Evolutionary conservation across 1,139 yeast genomes (phyloP), one percentile per base, ranked within the genome.

Genomic region (Hyphopichia burtonii): DNA sequence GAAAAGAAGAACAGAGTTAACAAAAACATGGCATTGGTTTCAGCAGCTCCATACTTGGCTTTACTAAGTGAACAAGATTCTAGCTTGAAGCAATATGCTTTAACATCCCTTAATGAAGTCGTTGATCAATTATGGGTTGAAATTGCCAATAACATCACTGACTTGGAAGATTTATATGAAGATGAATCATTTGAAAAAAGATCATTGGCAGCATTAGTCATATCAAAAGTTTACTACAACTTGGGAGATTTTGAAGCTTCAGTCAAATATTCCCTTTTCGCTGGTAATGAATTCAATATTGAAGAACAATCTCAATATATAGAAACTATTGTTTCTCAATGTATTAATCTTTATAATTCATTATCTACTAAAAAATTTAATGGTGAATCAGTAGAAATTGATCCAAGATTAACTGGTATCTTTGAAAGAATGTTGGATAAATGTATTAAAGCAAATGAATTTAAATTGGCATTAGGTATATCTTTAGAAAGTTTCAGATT

Each of bases 71-170:
- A 94, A 68, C 76, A 82, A 14, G 97, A 93, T 61, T 68, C 78
- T 40, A 68, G 78, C 43, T 80, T 94, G 52, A 93, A 90, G 64
- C 74, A 85, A 30, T 87, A 89, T 61, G 99, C 99, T 15, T 76
- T 93, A 58, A 73, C 83, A 47, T 84, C 96, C 25, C 80, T 93
- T 53, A 87, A 90, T 60, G 79, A 73, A 31, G 79, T 86, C 44
- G 96, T 90, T 43, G 96, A 90, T 68, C 91, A 88, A 63, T 76
- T 89, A 51, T 93, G 99, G 99, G 91, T 98, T 3, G 99, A 93
- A 70, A 87, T 94, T 46, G 96, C 99, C 47, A 94, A 93, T 65
- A 83, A 80, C 59, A 80, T 93, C 51, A 74, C 88, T 37, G 93
- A 86, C 74, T 89, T 72, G 58, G 99, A 93, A 68, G 96, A 89